Evolutionary conservation across 2,329 filamentous ascomycete species (phyloP), one percentile per base, ranked within the genome.

Genomic region (Ophiostoma sp.): DNA sequence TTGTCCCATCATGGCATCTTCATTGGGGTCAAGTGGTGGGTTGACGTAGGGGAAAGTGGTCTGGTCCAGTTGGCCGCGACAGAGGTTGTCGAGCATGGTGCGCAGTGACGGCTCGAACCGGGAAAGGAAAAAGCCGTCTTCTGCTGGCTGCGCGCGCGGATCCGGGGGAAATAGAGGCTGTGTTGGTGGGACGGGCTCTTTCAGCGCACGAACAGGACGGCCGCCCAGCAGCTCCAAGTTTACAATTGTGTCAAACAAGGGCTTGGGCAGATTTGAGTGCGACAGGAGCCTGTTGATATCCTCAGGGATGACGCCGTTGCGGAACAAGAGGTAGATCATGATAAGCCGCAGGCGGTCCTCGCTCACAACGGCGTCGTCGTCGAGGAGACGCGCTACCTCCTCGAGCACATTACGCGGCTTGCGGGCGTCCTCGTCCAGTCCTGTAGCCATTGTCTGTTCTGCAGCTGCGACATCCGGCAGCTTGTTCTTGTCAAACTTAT

Each of bases 401-500:
- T 95, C 92, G 36, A 94, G 88, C 67, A 97, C 81, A 76, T 96
- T 93, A 80, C 96, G 97, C 11, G 94, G 91, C 78, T 95, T 96
- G 76, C 90, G 90, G 76, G 90, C 91, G 76, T 97, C 94, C 79
- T 98, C 94, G 75, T 98, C 95, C 5, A 97, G 82, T 0, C 95
- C 95, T 0, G 95, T 98, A 11, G 94, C 91, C 74, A 99, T 84
- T 36, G 89, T 92, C 83, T 98, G 95, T 80, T 99, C 95, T 6
- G 94, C 86, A 0, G 91, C 90, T 15, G 93, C 93, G 71, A 98
- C 84, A 76, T 99, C 95, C 7, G 91, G 86, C 7, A 99, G 84
- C 77, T 96, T 97, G 77, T 90, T 87, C 68, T 88, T 83, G 77
- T 96, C 89, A 76, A 99, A 99, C 52, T 91, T 87, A 75, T 93